Evolutionary conservation across 2,329 filamentous ascomycete genomes (phyloP).

Genomic region (Ceratocystis variospora): DNA sequence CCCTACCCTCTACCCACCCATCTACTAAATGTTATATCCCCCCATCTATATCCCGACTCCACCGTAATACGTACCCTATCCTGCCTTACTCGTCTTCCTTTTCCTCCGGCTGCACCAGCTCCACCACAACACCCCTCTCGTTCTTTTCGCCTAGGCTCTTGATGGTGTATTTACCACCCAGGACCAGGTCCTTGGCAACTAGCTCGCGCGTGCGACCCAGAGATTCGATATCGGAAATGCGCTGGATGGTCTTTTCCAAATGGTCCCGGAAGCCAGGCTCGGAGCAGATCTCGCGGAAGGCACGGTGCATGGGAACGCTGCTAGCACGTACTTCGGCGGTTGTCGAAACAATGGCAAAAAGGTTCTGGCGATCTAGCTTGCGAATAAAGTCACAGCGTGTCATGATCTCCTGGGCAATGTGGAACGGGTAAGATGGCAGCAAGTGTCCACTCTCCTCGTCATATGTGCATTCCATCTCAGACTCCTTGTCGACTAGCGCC

Average conservation of each 20-base stretch:
- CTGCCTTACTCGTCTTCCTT: slow-evolving; percentile 20
- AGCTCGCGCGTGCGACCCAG: slow-evolving; percentile 86
- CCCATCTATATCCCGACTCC: background rate
- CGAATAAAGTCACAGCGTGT: slow-evolving; percentile 91
- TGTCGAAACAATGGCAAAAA: slow-evolving; percentile 78
- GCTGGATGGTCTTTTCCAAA: slow-evolving; percentile 65
- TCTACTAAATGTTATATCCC: background rate
- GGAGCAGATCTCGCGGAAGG: slow-evolving; percentile 71
- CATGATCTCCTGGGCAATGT: slow-evolving; percentile 82
- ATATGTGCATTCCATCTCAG: slow-evolving; percentile 51
- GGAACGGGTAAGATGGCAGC: slow-evolving; percentile 66
- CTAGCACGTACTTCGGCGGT: slow-evolving; percentile 78
- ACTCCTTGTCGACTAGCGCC: slow-evolving; percentile 73
- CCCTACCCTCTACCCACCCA: no score
- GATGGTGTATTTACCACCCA: slow-evolving; percentile 67
- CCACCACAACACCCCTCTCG: slow-evolving; percentile 28
- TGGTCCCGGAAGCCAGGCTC: slow-evolving; percentile 67
- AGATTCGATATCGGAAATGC: slow-evolving; percentile 87
- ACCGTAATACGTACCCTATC: no score
- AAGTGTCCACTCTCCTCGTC: slow-evolving; percentile 55
- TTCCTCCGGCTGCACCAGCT: slow-evolving; percentile 31
- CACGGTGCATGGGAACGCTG: slow-evolving; percentile 89
- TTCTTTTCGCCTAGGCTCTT: slow-evolving; percentile 26
- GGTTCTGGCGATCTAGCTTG: slow-evolving; percentile 79
- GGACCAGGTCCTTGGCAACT: slow-evolving; percentile 85